Conservation (phyloP, 306 rosid species). For the Adenanthera pavonina region DNA sequence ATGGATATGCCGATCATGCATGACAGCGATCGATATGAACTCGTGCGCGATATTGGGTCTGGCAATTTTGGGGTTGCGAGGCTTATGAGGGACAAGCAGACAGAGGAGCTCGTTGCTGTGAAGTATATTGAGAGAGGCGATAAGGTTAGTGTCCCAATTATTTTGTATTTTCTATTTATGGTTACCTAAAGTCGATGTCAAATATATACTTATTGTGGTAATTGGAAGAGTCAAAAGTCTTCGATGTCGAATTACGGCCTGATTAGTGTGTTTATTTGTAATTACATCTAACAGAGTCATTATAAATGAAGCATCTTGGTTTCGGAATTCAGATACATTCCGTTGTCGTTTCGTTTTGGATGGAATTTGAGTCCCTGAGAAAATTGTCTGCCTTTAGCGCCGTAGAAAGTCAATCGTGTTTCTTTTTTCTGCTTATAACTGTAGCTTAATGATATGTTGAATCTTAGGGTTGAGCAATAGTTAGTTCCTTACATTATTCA, state of each 20-base stretch:
- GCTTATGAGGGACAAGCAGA: slow-evolving; percentile 90
- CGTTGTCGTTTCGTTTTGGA: neutral
- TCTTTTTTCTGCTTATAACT: neutral
- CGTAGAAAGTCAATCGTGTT: slow-evolving; percentile 1
- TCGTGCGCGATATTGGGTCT: slow-evolving; percentile 85
- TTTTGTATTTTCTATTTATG: neutral
- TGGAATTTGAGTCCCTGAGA: neutral
- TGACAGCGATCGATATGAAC: slow-evolving; percentile 90
- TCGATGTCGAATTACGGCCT: neutral
- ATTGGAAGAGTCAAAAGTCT: slow-evolving; percentile 11
- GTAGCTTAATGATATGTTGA: neutral
- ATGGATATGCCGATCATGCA: slow-evolving; percentile 96
- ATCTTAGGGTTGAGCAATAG: slow-evolving; percentile 20
- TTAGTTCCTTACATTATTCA: neutral
- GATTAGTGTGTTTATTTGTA: slow-evolving; percentile 18
- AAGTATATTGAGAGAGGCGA: slow-evolving; percentile 99
- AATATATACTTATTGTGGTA: slow-evolving; percentile 1
- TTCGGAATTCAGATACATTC: neutral
- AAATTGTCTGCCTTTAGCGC: neutral
- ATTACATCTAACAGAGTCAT: slow-evolving; percentile 11
- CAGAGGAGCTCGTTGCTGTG: slow-evolving; percentile 91
- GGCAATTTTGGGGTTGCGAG: slow-evolving; percentile 96
- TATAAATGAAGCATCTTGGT: neutral
- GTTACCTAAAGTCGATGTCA: neutral
- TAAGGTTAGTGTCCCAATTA: slow-evolving; percentile 64